Base-by-base conservation (phyloP, 2,329 filamentous ascomycete genomes). In the Polychaeton citri region DNA sequence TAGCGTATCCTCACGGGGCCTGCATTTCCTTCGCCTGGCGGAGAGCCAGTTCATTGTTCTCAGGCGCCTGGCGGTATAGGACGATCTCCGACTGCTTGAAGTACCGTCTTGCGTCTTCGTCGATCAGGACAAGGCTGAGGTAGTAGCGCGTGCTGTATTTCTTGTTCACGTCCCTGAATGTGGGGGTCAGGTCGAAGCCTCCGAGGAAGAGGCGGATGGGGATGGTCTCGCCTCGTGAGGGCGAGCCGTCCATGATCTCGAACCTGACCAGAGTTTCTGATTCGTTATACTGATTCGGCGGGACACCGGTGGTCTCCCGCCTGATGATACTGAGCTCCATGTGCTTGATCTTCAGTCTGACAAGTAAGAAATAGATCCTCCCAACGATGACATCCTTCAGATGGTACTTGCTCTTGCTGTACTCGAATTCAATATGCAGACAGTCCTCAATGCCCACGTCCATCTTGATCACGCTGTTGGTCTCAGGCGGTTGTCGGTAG, bases 221-320 rank as follows among this genome's bases (percentile, higher is more conserved):
- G 43, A 98, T 98, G 2, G 90, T 96, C 62, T 84, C 79, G 53
- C 79, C 86, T 67, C 90, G 74, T 36, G 87, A 95, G 21, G 90
- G 90, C n/a, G 88, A 96, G 41, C 90, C 90, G 58, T 98, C 90
- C 90, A 98, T 98, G 56, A 98, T 98, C 80, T 98, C 90, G 52
- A 98, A 98, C 46, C 92, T 77, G 38, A 98, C 90, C 50, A 98
- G 65, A 2, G 90, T 98, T 65, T 98, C 90, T 63, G 87, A 96
- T 68, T 98, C 92, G 58, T 98, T 98, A 65, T 98, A 98, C 62
- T 98, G 92, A 59, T 98, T 98, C 5, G 90, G 90, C 16, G 90
- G 85, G 4, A 86, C 85, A 37, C 92, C 90, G 1, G 90, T 98
- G 2, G 90, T 98, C 65, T 98, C 90, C 50, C 92, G 72, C 47